Conservation (phyloP, 1,284 basidiomycete species). For the Flammula alnicola region DNA sequence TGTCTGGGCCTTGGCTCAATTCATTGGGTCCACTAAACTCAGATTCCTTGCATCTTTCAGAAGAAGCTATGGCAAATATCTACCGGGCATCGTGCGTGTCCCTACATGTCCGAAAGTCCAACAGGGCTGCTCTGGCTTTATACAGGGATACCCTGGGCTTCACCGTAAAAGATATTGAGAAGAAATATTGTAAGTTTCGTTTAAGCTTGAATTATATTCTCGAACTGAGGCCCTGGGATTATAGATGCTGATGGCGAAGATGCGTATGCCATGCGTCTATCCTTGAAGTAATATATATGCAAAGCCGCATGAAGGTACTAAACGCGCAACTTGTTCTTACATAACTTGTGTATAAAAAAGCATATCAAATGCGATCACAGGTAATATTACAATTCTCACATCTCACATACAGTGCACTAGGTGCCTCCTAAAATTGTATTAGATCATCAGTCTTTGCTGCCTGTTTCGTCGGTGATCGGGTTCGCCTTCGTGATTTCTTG, state of each 20-base stretch:
- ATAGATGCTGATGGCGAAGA: slow-evolving; percentile 93
- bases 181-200: slow-evolving; percentile 77
- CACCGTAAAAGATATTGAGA: slow-evolving; percentile 84
- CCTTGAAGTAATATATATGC: slow-evolving; percentile 47
- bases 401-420: not conserved
- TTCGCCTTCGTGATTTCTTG: slow-evolving; percentile 4
- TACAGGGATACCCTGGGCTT: slow-evolving; percentile 93
- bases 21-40: slow-evolving; percentile 1
- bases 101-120: slow-evolving; percentile 91
- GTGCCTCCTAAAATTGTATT: slow-evolving; percentile 13
- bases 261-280: slow-evolving; percentile 86
- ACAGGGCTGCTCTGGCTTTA: slow-evolving; percentile 85
- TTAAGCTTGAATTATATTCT: slow-evolving; percentile 26
- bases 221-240: not conserved
- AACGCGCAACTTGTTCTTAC: no score
- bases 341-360: no score
- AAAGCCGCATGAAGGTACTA: no score
- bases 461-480: slow-evolving; percentile 10
- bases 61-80: slow-evolving; percentile 89
- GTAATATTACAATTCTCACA: not conserved
- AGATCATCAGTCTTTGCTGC: slow-evolving; percentile 9
- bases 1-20: slow-evolving; percentile 34
- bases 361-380: no score
- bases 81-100: slow-evolving; percentile 89
- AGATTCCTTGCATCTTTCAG: slow-evolving; percentile 42